A percentile compares a stretch with the other conserved stretches of the same genome.
Evolutionary conservation across 257 asterid species (phyloP).

Genomic region (Solanum microdontum): DNA sequence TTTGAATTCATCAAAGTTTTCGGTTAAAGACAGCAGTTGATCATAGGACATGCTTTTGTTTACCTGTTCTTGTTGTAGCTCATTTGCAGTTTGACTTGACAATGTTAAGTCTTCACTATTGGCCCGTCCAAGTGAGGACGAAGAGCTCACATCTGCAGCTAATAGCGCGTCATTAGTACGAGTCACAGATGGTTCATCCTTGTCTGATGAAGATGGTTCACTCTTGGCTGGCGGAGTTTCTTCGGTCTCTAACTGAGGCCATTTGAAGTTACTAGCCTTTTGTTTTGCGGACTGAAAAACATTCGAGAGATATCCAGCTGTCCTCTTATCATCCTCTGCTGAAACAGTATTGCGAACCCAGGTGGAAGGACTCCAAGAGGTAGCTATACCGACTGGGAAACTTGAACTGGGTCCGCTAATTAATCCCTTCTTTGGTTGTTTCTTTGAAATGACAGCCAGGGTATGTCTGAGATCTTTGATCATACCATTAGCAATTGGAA

Average conservation of each 20-base stretch:
- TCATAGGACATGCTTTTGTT: slow-evolving; percentile 31
- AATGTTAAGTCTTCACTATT: slow-evolving; percentile 30
- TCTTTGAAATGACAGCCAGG: slow-evolving; percentile 48
- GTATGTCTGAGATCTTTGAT: slow-evolving; percentile 54
- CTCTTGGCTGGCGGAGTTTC: slow-evolving; percentile 18
- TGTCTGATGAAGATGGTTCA: slow-evolving; percentile 12
- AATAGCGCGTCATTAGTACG: slow-evolving; percentile 11
- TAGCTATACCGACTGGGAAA: slow-evolving; percentile 42
- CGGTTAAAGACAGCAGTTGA: slow-evolving; percentile 30
- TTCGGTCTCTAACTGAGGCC: slow-evolving; percentile 31
- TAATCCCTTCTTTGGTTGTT: slow-evolving; percentile 57
- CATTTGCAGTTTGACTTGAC: slow-evolving; percentile 31
- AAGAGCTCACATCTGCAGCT: slow-evolving; percentile 13
- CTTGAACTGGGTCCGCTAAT: slow-evolving; percentile 30
- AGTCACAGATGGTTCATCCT: slow-evolving; percentile 9
- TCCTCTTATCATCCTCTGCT: slow-evolving; percentile 22
- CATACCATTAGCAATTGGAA: slow-evolving; percentile 70
- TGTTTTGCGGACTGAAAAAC: slow-evolving; percentile 52
- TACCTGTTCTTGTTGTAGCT: slow-evolving; percentile 33
- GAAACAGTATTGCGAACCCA: slow-evolving; percentile 43
- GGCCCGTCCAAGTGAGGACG: slow-evolving; percentile 11
- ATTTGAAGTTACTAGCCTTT: slow-evolving; percentile 43
- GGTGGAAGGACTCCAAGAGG: slow-evolving; percentile 65
- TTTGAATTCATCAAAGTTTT: slow-evolving; percentile 53
- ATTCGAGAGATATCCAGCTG: slow-evolving; percentile 50